These are phyloP conservation scores for Coemansia sp. DNA, from an alignment of 192 early-diverging fungal genomes.

Conservation along the genomic window DNA sequence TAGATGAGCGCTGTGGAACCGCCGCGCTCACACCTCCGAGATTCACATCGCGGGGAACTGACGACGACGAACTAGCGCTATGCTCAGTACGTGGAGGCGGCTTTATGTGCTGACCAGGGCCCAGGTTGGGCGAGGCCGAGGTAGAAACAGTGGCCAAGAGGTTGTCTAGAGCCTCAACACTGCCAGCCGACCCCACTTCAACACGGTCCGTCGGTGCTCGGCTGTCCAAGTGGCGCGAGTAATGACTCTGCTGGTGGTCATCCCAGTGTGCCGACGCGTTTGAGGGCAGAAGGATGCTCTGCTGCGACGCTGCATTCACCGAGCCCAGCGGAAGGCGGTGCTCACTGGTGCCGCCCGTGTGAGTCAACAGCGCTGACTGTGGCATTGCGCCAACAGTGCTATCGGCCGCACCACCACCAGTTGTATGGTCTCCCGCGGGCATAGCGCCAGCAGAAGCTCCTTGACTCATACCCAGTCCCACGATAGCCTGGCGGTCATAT, in stretches of 20 bases:
- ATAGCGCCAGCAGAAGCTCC: background rate
- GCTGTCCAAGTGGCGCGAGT: slow-evolving; percentile 5
- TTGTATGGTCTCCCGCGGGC: background rate
- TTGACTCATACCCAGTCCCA: slow-evolving; percentile 3
- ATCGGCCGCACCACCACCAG: background rate
- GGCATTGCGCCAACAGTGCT: background rate
- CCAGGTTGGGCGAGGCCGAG: slow-evolving; percentile 40
- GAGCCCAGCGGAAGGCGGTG: slow-evolving; percentile 6
- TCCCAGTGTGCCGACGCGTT: slow-evolving; percentile 36
- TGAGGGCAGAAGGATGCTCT: slow-evolving; percentile 12
- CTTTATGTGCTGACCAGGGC: slow-evolving; percentile 26
- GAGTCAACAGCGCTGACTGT: background rate
- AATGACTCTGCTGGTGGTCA: background rate
- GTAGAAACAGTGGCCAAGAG: slow-evolving; percentile 18
- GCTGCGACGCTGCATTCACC: background rate
- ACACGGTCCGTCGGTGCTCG: background rate
- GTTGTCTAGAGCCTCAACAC: slow-evolving; percentile 18
- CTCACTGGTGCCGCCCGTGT: slow-evolving; percentile 7
- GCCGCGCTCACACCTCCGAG: slow-evolving; percentile 3
- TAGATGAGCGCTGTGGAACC: slow-evolving; percentile 24
- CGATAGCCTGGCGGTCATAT: slow-evolving; percentile 44
- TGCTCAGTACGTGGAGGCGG: slow-evolving; percentile 22
- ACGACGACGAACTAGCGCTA: slow-evolving; percentile 19
- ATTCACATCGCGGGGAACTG: slow-evolving; percentile 31
- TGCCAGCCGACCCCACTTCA: slow-evolving; percentile 15